Evolutionary conservation across 352 stramenopile genomes (phyloP).

Genomic region (Elongisporangium prolatum): DNA sequence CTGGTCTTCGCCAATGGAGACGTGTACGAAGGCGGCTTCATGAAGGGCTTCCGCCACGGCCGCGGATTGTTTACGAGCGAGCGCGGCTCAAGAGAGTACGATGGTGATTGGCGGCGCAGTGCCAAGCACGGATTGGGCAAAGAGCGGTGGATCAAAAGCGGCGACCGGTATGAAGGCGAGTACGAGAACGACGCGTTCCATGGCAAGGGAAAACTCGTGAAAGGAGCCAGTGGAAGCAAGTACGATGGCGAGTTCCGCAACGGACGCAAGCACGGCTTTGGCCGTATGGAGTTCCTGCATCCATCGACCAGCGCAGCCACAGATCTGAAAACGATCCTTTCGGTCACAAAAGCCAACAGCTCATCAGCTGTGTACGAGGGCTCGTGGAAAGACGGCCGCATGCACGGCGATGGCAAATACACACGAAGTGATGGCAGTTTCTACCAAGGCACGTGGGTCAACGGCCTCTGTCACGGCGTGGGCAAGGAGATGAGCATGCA

Average conservation of each 20-base stretch:
- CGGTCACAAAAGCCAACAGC: neutral
- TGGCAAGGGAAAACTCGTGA: constrained; percentile 40
- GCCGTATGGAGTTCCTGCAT: constrained; percentile 56
- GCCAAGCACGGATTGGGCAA: constrained; percentile 50
- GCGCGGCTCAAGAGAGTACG: constrained; percentile 39
- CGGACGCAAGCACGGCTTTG: constrained; percentile 44
- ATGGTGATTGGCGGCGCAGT: constrained; percentile 56
- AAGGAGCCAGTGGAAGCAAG: constrained; percentile 31
- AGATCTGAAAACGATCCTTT: constrained; percentile 6
- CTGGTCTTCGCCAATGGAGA: constrained; percentile 65
- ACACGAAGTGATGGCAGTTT: constrained; percentile 49
- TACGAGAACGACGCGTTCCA: constrained; percentile 54
- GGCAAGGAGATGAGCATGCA: constrained; percentile 42
- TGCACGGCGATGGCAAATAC: constrained; percentile 70
- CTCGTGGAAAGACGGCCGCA: constrained; percentile 53
- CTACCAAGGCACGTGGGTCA: constrained; percentile 61
- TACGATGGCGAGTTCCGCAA: constrained; percentile 61
- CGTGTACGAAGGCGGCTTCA: constrained; percentile 61
- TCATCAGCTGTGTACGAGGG: constrained; percentile 40
- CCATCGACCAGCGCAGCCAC: neutral
- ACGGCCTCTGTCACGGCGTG: constrained; percentile 50
- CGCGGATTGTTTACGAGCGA: constrained; percentile 51
- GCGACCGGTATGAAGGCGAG: constrained; percentile 62
- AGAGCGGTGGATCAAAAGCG: constrained; percentile 42
- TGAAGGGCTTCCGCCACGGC: constrained; percentile 51